Percentiles rank a stretch among this genome's conserved stretches.
Evolutionary conservation across 306 rosid species (phyloP).

Genomic region (Prunus mongolica): DNA sequence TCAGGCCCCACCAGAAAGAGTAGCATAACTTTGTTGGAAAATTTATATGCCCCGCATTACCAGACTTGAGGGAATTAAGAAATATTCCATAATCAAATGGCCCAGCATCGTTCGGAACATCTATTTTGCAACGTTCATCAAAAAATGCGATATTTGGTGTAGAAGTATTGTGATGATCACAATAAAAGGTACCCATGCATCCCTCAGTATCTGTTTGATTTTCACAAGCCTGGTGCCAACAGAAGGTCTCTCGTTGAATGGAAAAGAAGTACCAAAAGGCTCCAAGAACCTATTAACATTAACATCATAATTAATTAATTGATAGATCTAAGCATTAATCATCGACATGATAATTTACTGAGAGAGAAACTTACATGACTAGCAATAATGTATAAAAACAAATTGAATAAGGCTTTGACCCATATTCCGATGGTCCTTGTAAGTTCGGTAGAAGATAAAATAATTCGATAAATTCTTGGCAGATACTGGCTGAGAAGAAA

Average conservation of each 20-base stretch:
- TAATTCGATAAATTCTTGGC: slow-evolving; percentile 25
- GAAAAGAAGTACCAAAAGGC: slow-evolving; percentile 23
- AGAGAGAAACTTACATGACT: slow-evolving; percentile 25
- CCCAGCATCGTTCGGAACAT: neutral
- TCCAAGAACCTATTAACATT: neutral
- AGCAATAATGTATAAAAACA: slow-evolving; percentile 28
- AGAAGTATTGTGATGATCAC: neutral
- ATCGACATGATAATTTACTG: no score
- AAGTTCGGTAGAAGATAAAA: slow-evolving; percentile 17
- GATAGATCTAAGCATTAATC: no score
- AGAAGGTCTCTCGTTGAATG: neutral
- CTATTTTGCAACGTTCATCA: fast-evolving
- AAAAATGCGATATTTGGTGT: neutral
- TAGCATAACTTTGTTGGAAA: slow-evolving; percentile 18
- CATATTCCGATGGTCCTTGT: slow-evolving; percentile 15
- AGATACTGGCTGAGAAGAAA: slow-evolving; percentile 24
- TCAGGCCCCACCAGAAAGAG: slow-evolving; percentile 35
- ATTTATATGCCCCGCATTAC: neutral
- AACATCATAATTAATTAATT: no score
- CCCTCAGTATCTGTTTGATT: fast-evolving
- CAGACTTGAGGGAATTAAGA: slow-evolving; percentile 21
- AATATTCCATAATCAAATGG: slow-evolving; percentile 27
- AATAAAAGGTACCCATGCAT: neutral
- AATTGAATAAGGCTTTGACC: slow-evolving; percentile 21
- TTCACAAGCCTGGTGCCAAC: fast-evolving